A percentile compares a stretch with the other conserved stretches of the same genome.
These are phyloP conservation scores for Sistotremastrum niveocremeum DNA, from an alignment of 768 basidiomycete genomes.

Conservation along the genomic window DNA sequence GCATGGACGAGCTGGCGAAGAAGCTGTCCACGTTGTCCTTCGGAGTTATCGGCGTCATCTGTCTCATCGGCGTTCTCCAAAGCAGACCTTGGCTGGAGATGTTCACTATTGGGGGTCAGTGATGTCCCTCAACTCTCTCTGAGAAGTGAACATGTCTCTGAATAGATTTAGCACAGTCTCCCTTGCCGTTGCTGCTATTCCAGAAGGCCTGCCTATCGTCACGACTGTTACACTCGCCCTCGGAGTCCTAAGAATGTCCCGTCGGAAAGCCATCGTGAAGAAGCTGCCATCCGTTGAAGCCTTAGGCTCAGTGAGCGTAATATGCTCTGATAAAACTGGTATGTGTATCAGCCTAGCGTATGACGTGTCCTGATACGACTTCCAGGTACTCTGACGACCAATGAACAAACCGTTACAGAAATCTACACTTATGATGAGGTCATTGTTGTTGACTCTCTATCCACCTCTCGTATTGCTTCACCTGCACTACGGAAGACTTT, in stretches of 20 bases:
- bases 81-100: constrained; percentile 86
- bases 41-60: constrained; percentile 88
- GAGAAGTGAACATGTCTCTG: not conserved
- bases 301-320: constrained; percentile 89
- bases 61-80: constrained; percentile 79
- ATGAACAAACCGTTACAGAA: constrained; percentile 90
- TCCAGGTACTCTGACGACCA: constrained; percentile 79
- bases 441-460: constrained; percentile 46
- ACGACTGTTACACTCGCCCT: constrained; percentile 95
- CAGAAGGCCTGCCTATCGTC: constrained; percentile 92
- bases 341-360: constrained; percentile 7
- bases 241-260: constrained; percentile 88
- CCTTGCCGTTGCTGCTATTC: constrained; percentile 95
- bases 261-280: constrained; percentile 92
- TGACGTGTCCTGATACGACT: constrained; percentile 2
- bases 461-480: constrained; percentile 29
- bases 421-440: constrained; percentile 80
- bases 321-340: constrained; percentile 97
- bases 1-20: constrained; percentile 94
- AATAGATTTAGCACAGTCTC: constrained; percentile 48
- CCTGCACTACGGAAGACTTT: constrained; percentile 62
- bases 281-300: constrained; percentile 93
- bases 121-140: not conserved
- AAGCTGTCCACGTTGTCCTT: constrained; percentile 85
- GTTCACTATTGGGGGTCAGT: constrained; percentile 95